Percentiles rank a stretch among this genome's conserved stretches.
Evolutionary conservation across 2,329 filamentous ascomycete genomes (phyloP).

Genomic region (Cadophora malorum): DNA sequence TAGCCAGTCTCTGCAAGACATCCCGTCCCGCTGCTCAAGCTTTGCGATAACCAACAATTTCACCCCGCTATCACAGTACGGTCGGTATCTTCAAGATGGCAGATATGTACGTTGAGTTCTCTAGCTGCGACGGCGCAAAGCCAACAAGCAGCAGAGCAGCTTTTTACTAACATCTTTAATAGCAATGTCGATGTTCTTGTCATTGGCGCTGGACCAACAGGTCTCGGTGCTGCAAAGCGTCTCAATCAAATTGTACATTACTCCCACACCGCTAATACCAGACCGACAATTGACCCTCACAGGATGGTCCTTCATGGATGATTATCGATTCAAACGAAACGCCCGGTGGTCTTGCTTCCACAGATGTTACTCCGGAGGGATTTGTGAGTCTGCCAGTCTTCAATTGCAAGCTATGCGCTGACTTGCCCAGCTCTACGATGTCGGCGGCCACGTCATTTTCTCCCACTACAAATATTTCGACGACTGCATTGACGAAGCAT

Average conservation of each 20-base stretch:
- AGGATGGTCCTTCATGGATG: slow-evolving; percentile 95
- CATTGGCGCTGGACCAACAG: slow-evolving; percentile 97
- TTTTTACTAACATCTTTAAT: slow-evolving; percentile 27
- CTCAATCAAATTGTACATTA: slow-evolving; percentile 84
- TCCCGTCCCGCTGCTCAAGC: not conserved
- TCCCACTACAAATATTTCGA: slow-evolving; percentile 98
- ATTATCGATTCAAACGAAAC: slow-evolving; percentile 92
- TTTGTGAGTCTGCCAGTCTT: slow-evolving; percentile 73
- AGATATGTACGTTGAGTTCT: slow-evolving; percentile 35
- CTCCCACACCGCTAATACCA: slow-evolving; percentile 30
- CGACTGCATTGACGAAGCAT: slow-evolving; percentile 96
- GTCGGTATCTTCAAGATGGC: slow-evolving; percentile 23
- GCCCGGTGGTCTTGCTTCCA: slow-evolving; percentile 94
- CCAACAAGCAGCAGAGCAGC: not conserved
- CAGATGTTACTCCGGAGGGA: slow-evolving; percentile 92
- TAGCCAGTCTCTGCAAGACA: slow-evolving; percentile 22
- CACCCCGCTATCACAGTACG: slow-evolving; percentile 21
- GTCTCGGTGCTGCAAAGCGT: slow-evolving; percentile 96
- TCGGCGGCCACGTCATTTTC: slow-evolving; percentile 63
- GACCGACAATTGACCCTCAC: slow-evolving; percentile 29
- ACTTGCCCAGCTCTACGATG: slow-evolving; percentile 84
- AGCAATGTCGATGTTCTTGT: slow-evolving; percentile 94
- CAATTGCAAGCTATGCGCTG: slow-evolving; percentile 34
- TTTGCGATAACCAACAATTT: slow-evolving; percentile 13
- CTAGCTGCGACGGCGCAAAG: not conserved